A percentile compares a stretch with the other conserved stretches of the same genome.
Conservation (phyloP, 140 eudicot genomes). For the Oenanthe javanica region DNA sequence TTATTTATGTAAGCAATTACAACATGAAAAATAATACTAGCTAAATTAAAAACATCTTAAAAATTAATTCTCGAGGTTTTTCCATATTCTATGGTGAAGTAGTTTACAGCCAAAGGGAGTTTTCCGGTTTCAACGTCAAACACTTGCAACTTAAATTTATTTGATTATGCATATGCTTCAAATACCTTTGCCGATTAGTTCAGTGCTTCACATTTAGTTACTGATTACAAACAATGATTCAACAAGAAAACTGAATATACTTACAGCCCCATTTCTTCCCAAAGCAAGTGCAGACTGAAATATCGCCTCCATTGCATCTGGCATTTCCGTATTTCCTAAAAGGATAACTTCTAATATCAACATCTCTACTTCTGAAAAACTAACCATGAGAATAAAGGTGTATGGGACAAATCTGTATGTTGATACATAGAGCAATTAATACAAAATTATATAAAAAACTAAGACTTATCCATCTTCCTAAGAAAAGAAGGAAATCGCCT, state of each 20-base stretch:
- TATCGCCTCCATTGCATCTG: conserved; percentile 95
- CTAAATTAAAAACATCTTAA: neutral
- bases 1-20: neutral
- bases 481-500: neutral
- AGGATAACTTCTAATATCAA: conserved; percentile 9
- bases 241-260: conserved; percentile 23
- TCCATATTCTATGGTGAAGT: neutral
- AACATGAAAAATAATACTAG: neutral
- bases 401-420: neutral
- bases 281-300: conserved; percentile 78
- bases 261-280: conserved; percentile 90
- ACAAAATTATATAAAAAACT: neutral
- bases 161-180: neutral
- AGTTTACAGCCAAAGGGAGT: neutral
- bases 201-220: neutral
- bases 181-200: neutral
- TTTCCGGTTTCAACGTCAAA: neutral
- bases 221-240: neutral
- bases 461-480: neutral
- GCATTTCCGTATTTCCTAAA: conserved; percentile 78
- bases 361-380: neutral
- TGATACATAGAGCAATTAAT: neutral
- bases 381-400: neutral
- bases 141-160: neutral
- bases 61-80: neutral